A percentile compares a stretch with the other conserved stretches of the same genome.
Evolutionary conservation across 2,329 filamentous ascomycete genomes (phyloP).

Genomic region (Huntiella omanensis): DNA sequence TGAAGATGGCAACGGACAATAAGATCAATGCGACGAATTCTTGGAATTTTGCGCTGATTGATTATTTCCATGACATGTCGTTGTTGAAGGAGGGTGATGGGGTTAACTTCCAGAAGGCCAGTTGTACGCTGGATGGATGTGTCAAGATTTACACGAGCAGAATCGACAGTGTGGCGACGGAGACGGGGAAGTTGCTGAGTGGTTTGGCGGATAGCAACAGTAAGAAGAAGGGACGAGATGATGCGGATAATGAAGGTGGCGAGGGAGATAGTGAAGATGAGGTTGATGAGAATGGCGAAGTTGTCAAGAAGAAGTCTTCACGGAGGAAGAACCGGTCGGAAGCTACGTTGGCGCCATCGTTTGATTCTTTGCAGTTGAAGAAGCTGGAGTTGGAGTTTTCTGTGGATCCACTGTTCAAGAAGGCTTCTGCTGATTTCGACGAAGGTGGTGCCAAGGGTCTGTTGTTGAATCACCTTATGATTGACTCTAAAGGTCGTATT

Average conservation of each 20-base stretch:
- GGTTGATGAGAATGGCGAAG: constrained; percentile 43
- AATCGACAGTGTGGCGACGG: constrained; percentile 93
- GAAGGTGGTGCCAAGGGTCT: constrained; percentile 93
- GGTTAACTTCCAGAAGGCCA: constrained; percentile 97
- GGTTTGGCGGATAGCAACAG: constrained; percentile 76
- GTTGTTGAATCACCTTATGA: constrained; percentile 87
- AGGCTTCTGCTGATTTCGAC: constrained; percentile 94
- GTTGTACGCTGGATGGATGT: constrained; percentile 90
- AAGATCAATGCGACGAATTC: constrained; percentile 97
- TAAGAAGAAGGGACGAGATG: constrained; percentile 49
- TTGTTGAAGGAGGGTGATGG: constrained; percentile 87
- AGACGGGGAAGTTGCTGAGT: constrained; percentile 87
- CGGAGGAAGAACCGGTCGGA: constrained; percentile 69
- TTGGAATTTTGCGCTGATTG: constrained; percentile 99
- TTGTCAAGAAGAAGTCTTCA: constrained; percentile 42
- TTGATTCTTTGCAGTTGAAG: constrained; percentile 76
- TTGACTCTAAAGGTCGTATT: constrained; percentile 78
- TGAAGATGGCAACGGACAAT: constrained; percentile 99
- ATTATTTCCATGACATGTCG: constrained; percentile 99
- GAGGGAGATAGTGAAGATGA: constrained; percentile 33
- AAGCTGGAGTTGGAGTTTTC: constrained; percentile 96
- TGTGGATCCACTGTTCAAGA: constrained; percentile 97
- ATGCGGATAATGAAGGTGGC: constrained; percentile 44
- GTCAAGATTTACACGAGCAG: constrained; percentile 98
- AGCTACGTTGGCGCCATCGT: constrained; percentile 78